These are phyloP conservation scores for Boletellus ananas DNA, from an alignment of 768 basidiomycete genomes.

Conservation along the genomic window DNA sequence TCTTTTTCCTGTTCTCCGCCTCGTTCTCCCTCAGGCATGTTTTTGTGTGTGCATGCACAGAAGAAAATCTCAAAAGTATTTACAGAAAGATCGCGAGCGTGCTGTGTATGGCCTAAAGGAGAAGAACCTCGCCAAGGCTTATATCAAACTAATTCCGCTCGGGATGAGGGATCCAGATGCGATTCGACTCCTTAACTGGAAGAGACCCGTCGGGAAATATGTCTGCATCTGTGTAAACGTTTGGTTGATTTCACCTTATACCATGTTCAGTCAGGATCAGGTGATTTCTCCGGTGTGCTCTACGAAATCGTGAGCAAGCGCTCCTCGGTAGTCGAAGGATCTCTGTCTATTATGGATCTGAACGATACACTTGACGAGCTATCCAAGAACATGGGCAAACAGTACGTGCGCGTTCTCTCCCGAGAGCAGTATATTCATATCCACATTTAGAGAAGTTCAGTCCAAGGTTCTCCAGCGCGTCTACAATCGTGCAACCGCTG, in stretches of 20 bases:
- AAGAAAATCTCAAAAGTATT: not conserved
- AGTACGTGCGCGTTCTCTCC: slow-evolving; percentile 41
- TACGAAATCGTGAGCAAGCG: slow-evolving; percentile 84
- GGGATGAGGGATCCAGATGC: slow-evolving; percentile 78
- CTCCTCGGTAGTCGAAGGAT: slow-evolving; percentile 73
- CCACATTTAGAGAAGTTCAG: slow-evolving; percentile 60
- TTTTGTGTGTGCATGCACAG: not conserved
- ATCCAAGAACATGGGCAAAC: slow-evolving; percentile 65
- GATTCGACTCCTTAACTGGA: slow-evolving; percentile 85
- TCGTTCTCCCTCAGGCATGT: slow-evolving; percentile 84
- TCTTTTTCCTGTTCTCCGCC: slow-evolving; percentile 83
- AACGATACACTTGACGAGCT: slow-evolving; percentile 81
- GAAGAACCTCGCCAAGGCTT: slow-evolving; percentile 87
- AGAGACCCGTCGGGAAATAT: slow-evolving; percentile 65
- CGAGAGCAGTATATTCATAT: slow-evolving; percentile 5
- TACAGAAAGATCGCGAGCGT: slow-evolving; percentile 89
- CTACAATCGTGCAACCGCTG: slow-evolving; percentile 74
- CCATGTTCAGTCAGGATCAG: slow-evolving; percentile 56
- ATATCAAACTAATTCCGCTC: slow-evolving; percentile 86
- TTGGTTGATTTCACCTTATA: not conserved
- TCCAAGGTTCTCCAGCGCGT: slow-evolving; percentile 72
- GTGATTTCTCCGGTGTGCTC: slow-evolving; percentile 85
- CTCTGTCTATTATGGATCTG: slow-evolving; percentile 75
- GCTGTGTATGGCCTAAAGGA: slow-evolving; percentile 94
- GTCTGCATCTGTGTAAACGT: slow-evolving; percentile 37